Evolutionary conservation across 176 grass and related monocot genomes (phyloP), one percentile per base, ranked within the genome.

Genomic region (Coix lacrymajobi): DNA sequence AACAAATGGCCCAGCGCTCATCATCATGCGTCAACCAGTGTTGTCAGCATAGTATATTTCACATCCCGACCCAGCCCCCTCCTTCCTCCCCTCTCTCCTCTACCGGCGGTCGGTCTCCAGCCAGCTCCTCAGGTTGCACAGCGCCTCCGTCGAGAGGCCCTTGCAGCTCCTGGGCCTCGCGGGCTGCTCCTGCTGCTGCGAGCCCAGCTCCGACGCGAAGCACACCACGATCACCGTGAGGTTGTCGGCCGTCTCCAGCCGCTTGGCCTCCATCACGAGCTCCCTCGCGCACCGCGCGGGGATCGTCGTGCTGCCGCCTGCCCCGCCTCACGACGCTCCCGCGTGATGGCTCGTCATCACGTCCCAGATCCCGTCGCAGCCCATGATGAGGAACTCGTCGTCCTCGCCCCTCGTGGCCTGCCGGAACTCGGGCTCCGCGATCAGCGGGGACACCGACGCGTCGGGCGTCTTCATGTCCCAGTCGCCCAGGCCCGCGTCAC

Each of bases 311-410:
- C 87, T 92, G 88, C 30, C 70, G 85, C 11, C 94, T 61, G 0
- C 91, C 91, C 8, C 71, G 48, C 0, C 91, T 79, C 3, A 97
- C 94, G 0, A 97, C 48, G 62, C 91, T 81, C 56, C 91, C 0
- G 94, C 94, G 4, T 94, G 87, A 78, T 97, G 87, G 77, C 91
- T 97, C 0, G 87, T 83, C 80, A 97, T 90, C 37, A 93, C 94
- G 0, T 94, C 94, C 94, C 94, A 97, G 37, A 97, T 90, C 5
- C 91, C 94, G 0, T 94, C 94, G 0, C 91, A 97, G 1, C 91
- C 94, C 38, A 97, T 94, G 52, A 97, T 88, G 51, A 97, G 84
- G 75, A 97, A 97, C 81, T 97, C 94, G 2, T 94, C 94, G 0
- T 88, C 91, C 45, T 93, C 84, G 0, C 62, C 79, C 0, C 96